phyloP scores from a whole-genome alignment of 2,329 filamentous ascomycete species.

The Colletotrichum caudatum region DNA sequence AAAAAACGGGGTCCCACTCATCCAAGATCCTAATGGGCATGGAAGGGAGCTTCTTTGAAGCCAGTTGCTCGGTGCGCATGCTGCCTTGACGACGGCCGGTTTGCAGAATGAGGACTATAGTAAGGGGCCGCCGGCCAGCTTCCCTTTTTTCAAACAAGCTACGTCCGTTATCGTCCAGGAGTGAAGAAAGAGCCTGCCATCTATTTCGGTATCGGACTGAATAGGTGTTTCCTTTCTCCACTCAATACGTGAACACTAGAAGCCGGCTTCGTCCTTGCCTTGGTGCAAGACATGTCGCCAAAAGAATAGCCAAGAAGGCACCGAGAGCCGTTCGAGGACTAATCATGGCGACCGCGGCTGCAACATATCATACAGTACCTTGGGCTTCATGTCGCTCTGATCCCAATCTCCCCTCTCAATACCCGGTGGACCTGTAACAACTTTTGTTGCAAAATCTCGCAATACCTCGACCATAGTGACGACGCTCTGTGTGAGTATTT shows the following conservation, averaged over 20 bases:
- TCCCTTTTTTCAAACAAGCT: background rate
- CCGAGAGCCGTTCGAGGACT: background rate
- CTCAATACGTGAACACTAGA: background rate
- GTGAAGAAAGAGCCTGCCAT: too few relatives aligned
- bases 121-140: background rate
- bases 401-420: background rate
- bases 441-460: background rate
- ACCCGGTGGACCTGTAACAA: background rate
- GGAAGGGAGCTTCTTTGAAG: background rate
- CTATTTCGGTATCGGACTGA: background rate
- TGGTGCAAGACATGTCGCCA: background rate
- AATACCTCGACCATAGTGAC: background rate
- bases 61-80: background rate
- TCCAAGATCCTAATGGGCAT: too few relatives aligned
- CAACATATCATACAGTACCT: background rate
- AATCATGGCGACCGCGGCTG: background rate
- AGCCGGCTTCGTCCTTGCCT: background rate
- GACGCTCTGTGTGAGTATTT: background rate
- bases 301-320: background rate
- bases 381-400: background rate
- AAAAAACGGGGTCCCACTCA: background rate
- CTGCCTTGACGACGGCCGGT: background rate
- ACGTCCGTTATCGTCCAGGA: background rate
- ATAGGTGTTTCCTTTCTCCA: background rate
- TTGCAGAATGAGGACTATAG: background rate